phyloP scores from a whole-genome alignment of 2,329 filamentous ascomycete species.

The Monosporascus sp. region DNA sequence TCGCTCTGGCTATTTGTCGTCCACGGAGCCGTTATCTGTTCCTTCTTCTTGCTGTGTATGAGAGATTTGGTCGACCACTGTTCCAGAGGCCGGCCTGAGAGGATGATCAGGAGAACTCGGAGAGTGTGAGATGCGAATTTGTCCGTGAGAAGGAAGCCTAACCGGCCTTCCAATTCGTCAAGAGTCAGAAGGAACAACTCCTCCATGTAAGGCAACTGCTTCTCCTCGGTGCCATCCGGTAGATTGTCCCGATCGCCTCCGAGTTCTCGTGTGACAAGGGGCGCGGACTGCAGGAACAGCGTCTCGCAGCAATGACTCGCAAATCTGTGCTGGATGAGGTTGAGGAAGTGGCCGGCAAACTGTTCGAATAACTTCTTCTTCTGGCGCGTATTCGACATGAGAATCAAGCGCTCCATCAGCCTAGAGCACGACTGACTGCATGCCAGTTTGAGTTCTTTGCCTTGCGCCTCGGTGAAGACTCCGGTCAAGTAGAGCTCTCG shows the following conservation, averaged over 20 bases:
- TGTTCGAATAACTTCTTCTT: constrained; percentile 82
- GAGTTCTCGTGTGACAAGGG: constrained; percentile 70
- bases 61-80: constrained; percentile 63
- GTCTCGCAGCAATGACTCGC: constrained; percentile 97
- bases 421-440: constrained; percentile 94
- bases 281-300: constrained; percentile 78
- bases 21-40: constrained; percentile 64
- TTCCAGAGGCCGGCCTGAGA: constrained; percentile 77
- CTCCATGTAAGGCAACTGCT: constrained; percentile 66
- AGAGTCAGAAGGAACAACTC: constrained; percentile 77
- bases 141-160: constrained; percentile 81
- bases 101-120: constrained; percentile 75
- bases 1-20: constrained; percentile 46
- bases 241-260: constrained; percentile 42
- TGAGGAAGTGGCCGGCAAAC: constrained; percentile 81
- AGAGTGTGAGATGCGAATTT: constrained; percentile 86
- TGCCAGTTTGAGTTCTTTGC: constrained; percentile 93
- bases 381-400: constrained; percentile 71
- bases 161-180: constrained; percentile 80
- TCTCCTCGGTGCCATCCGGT: constrained; percentile 36
- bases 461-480: constrained; percentile 79
- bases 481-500: constrained; percentile 68
- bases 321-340: constrained; percentile 90
- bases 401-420: constrained; percentile 84
- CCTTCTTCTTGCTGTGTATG: constrained; percentile 90